These are phyloP conservation scores for Hansfordia pulvinata DNA, from an alignment of 2,329 filamentous ascomycete species.

Conservation along the genomic window DNA sequence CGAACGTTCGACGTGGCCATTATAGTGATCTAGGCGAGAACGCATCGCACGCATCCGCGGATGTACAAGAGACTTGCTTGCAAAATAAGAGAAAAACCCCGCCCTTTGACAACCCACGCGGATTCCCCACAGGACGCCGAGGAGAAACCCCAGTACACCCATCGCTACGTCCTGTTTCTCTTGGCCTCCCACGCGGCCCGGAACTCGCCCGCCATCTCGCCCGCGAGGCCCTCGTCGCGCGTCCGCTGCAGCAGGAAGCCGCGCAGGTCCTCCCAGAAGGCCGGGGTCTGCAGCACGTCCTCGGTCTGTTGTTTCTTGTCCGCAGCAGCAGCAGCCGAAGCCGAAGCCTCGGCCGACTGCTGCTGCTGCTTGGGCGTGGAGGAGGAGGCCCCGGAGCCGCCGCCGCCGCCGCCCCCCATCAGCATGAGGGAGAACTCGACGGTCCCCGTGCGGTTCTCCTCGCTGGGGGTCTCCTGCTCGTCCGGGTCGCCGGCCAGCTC, in stretches of 20 bases:
- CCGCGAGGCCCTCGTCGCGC: conserved; percentile 53
- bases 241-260: conserved; percentile 70
- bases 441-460: conserved; percentile 11
- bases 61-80: no score
- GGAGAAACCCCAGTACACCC: no score
- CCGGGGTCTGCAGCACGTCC: conserved; percentile 51
- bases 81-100: no score
- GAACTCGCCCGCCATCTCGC: conserved; percentile 53
- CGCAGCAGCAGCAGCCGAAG: conserved; percentile 24
- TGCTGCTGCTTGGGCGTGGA: no score
- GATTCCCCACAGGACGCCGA: no score
- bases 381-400: no score
- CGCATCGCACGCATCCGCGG: no score
- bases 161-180: no score
- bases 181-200: conserved; percentile 53
- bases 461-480: no score
- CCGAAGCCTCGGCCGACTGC: conserved; percentile 23
- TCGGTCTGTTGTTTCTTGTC: conserved; percentile 40
- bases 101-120: no score
- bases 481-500: conserved; percentile 50
- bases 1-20: no score
- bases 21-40: no score
- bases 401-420: conserved; percentile 53
- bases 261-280: conserved; percentile 79
- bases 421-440: conserved; percentile 84